Evolutionary conservation across 208 protist species (phyloP), one percentile per base, ranked within the genome.

Genomic region (Porcisia hertigi): DNA sequence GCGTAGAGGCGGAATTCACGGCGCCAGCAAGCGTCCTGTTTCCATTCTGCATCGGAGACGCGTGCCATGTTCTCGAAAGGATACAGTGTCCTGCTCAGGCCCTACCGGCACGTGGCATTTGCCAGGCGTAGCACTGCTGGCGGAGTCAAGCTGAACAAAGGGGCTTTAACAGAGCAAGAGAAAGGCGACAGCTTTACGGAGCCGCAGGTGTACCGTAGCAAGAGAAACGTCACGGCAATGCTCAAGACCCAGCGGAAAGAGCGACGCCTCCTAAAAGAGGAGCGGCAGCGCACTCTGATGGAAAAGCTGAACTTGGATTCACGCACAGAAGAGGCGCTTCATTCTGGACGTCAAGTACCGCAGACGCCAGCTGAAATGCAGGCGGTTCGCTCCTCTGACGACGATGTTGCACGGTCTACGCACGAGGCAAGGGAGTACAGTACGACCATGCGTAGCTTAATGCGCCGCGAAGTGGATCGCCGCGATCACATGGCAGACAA

Each of bases 111-210:
- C 39, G 80, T 81, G 39, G 73, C 77, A 20, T 81, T 84, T 66
- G 54, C 62, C 20, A 82, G 77, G 73, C 88, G 89, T 1, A 77
- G 79, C 52, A 72, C 67, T 12, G 62, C 76, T 1, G 86, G 85
- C 20, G 86, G 88, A 23, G 64, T 92, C 47, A 92, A 92, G 43
- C 14, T 86, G 0, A 94, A 96, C 66, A 81, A 85, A 5, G 90
- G 90, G 11, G 66, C 84, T 0, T 73, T 96, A 1, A 90, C 80
- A 5, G n/a, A 57, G 5, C 30, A 18, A 1, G 90, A 96, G 47
- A 76, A 69, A 36, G 92, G 92, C 14, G 92, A 96, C 77, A 82
- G 81, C 49, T 94, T 94, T 67, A 89, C 92, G 1, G 90, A 96
- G 25, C 88, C 86, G 11, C 65, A 73, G 12, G 89, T 94, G 66